phyloP scores from a whole-genome alignment of 208 protist species.

The Entamoeba histolytica region DNA sequence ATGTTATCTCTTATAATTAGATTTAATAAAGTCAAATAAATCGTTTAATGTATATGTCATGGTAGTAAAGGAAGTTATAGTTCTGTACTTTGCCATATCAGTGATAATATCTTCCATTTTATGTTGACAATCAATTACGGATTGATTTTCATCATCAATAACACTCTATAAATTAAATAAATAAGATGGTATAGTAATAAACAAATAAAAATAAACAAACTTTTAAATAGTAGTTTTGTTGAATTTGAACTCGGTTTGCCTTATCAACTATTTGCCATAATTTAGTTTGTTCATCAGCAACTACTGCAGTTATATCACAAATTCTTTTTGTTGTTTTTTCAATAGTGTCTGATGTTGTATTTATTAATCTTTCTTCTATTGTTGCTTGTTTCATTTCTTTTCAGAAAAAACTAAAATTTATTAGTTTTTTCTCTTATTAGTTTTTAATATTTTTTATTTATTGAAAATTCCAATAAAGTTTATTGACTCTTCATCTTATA shows the following conservation, averaged over 20 bases:
- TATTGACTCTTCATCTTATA: too few species aligned
- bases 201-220: too few species aligned
- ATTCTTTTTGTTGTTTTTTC: neutral
- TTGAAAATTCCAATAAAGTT: too few species aligned
- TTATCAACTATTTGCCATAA: neutral
- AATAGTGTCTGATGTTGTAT: neutral
- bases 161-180: neutral
- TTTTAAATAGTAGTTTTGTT: neutral
- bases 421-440: too few species aligned
- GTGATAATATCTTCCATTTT: neutral
- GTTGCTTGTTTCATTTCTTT: neutral
- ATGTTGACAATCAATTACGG: neutral
- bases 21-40: neutral
- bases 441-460: too few species aligned
- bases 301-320: neutral
- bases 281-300: neutral
- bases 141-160: neutral
- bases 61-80: neutral
- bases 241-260: neutral
- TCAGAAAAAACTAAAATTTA: too few species aligned
- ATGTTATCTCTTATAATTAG: too few species aligned
- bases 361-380: neutral
- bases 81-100: neutral
- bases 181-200: too few species aligned
- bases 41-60: neutral